These are phyloP conservation scores for Trichoderma afroharzianum DNA, from an alignment of 2,329 filamentous ascomycete genomes.

Conservation along the genomic window DNA sequence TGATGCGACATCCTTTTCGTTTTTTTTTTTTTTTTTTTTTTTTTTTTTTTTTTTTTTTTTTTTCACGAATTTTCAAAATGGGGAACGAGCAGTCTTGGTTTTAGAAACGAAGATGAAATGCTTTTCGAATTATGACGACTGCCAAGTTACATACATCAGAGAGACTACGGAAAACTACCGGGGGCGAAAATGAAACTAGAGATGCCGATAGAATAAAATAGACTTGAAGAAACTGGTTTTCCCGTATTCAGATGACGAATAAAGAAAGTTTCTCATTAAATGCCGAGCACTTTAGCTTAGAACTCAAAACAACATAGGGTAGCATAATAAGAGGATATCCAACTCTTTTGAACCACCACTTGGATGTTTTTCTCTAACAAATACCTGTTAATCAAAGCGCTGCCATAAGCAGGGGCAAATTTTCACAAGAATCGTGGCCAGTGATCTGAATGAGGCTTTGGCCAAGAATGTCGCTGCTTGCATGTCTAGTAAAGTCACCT, in stretches of 20 bases:
- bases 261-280: not conserved
- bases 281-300: not conserved
- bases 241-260: not conserved
- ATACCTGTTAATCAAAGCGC: not conserved
- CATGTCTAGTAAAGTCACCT: not conserved
- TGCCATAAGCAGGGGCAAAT: not conserved
- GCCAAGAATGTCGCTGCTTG: not conserved
- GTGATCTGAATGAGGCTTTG: not conserved
- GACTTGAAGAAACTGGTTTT: not conserved
- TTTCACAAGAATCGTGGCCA: not conserved
- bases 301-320: not conserved
- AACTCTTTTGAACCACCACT: not conserved
- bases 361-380: not conserved
- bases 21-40: not conserved
- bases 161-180: not conserved
- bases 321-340: not conserved
- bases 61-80: not conserved
- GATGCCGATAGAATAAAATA: not conserved
- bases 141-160: not conserved
- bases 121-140: not conserved
- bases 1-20: not conserved
- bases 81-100: not conserved
- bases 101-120: not conserved
- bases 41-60: not conserved
- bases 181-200: not conserved